Evolutionary conservation across 768 basidiomycete genomes (phyloP), one percentile per base, ranked within the genome.

Genomic region (Rhizopogon vinicolor): DNA sequence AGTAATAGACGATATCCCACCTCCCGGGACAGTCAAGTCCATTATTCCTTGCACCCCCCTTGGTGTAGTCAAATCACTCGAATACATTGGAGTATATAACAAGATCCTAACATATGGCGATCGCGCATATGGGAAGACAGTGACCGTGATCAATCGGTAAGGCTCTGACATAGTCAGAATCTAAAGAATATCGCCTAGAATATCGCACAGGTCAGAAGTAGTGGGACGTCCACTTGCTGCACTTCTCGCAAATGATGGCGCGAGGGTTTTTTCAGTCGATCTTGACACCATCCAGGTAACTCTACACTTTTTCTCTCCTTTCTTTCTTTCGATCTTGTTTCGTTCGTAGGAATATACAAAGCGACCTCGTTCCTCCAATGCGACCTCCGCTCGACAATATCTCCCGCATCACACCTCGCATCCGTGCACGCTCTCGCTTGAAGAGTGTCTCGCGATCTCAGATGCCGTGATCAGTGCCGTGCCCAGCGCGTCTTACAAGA

Each of bases 151-250:
- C 62, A 99, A 99, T 73, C 80, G 95, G 90, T 92, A 55, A 55
- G 74, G 59, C 57, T 7, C 29, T 14, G 18, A 43, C 10, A 33
- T 33, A 49, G 33, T 49, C 46, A 35, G 33, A 14, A 35, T 49
- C 46, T 49, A 37, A 33, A 33, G 25, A 40, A 31, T 7, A 29
- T 31, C 22, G 25, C 22, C 55, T 22, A 51, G 52, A 61, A 54
- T 37, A 9, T 29, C 18, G 16, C n/a, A 37, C 62, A 92, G 93
- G 59, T 95, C 92, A 40, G 97, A 99, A 70, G 97, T 99, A 37
- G 97, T 99, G 14, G 97, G 97, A 16, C 80, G 97, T 57, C 97
- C 96, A 12, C 78, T 98, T n/a, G 96, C 94, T 0, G 97, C 97
- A 4, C 76, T 99, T 44, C 80, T 98, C 41, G 85, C 95, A 3